phyloP scores from a whole-genome alignment of 495 filamentous ascomycete species.

The Mytilinidion resinicola region DNA sequence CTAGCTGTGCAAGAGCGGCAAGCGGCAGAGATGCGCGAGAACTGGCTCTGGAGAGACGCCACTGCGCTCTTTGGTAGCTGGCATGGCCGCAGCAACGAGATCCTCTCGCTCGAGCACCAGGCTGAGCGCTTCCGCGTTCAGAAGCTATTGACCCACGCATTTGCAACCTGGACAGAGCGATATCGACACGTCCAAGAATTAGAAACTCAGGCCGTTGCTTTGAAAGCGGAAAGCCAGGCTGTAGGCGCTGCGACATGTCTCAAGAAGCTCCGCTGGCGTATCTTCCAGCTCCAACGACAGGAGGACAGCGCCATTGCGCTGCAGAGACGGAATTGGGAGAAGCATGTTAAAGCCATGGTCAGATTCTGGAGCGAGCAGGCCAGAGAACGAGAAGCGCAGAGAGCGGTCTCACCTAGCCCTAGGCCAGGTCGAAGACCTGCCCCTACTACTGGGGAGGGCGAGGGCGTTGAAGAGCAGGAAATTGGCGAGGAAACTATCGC shows the following conservation, averaged over 20 bases:
- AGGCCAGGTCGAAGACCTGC: conserved; percentile 6
- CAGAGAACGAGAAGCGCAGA: conserved; percentile 1
- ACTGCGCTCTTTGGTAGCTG: conserved; percentile 8
- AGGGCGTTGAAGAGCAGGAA: background rate
- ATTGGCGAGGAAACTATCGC: conserved; percentile 27
- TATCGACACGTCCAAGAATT: conserved; percentile 2
- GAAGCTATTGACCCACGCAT: background rate
- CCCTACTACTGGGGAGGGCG: background rate
- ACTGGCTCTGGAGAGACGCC: conserved; percentile 30
- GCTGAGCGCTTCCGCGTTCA: background rate
- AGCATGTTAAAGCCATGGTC: conserved; percentile 34
- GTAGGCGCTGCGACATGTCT: conserved; percentile 17
- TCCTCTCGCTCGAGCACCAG: background rate
- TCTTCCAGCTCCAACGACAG: conserved; percentile 30
- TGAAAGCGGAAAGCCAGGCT: conserved; percentile 24
- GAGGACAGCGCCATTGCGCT: conserved; percentile 34
- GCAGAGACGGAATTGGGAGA: conserved; percentile 29
- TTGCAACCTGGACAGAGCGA: conserved; percentile 8
- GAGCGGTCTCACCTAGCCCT: conserved; percentile 4
- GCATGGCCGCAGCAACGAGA: conserved; percentile 4
- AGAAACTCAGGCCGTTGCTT: conserved; percentile 19
- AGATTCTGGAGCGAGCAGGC: conserved; percentile 35
- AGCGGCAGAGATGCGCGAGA: conserved; percentile 34
- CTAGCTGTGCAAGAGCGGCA: conserved; percentile 39
- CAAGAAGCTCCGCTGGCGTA: conserved; percentile 32